phyloP scores from a whole-genome alignment of 768 basidiomycete genomes.

The Boletus sensibilis region DNA sequence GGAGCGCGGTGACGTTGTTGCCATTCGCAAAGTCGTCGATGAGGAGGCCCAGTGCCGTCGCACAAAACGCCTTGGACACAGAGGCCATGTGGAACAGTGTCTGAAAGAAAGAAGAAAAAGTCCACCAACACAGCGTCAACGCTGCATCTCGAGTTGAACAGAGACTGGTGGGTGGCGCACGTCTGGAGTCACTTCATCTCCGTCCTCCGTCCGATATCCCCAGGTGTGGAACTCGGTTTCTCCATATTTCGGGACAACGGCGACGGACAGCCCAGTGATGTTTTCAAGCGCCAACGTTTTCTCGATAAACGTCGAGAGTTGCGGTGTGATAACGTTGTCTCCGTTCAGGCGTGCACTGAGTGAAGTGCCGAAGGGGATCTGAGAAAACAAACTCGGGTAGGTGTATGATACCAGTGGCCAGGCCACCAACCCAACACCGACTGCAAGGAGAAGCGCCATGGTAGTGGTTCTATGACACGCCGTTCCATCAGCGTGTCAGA shows the following conservation, averaged over 20 bases:
- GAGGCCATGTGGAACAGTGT: conserved; percentile 40
- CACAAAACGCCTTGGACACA: conserved; percentile 41
- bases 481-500: not conserved
- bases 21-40: conserved; percentile 41
- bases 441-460: conserved; percentile 11
- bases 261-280: conserved; percentile 33
- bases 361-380: not conserved
- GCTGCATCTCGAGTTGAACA: not conserved
- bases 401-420: conserved; percentile 11
- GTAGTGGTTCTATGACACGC: not conserved
- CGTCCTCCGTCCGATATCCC: conserved; percentile 38
- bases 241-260: conserved; percentile 26
- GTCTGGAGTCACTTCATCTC: conserved; percentile 31
- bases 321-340: conserved; percentile 15
- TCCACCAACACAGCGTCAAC: not conserved
- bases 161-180: conserved; percentile 15
- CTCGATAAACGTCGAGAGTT: conserved; percentile 20
- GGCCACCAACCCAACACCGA: conserved; percentile 9
- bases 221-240: conserved; percentile 32
- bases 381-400: conserved; percentile 7
- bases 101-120: conserved; percentile 2
- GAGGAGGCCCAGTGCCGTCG: conserved; percentile 39
- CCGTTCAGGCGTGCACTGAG: not conserved
- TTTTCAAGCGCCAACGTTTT: conserved; percentile 21
- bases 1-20: conserved; percentile 36